Percentiles rank a stretch among this genome's conserved stretches.
phyloP scores from a whole-genome alignment of 495 filamentous ascomycete genomes.

The Bombardia bombarda region DNA sequence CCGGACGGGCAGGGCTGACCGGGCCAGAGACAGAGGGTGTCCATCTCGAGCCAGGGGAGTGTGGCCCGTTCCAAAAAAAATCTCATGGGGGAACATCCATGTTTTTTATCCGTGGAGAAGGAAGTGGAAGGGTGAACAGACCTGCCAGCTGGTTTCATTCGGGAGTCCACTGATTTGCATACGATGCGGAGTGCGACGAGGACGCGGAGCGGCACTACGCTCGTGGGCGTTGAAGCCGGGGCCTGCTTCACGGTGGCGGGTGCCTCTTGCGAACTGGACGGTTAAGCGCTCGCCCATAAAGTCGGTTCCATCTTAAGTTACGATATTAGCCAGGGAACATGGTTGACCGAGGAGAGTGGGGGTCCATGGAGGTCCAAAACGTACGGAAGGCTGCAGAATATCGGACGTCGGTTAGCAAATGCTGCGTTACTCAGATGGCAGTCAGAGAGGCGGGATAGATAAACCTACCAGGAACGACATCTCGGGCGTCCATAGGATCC shows the following conservation, averaged over 20 bases:
- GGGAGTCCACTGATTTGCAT: slow-evolving; percentile 98
- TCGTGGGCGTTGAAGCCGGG: slow-evolving; percentile 48
- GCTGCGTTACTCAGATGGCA: slow-evolving; percentile 10
- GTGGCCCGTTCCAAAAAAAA: slow-evolving; percentile 16
- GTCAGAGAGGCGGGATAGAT: too few relatives aligned
- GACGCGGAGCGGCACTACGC: slow-evolving; percentile 75
- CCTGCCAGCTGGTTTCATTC: slow-evolving; percentile 99
- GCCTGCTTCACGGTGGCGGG: slow-evolving; percentile 67
- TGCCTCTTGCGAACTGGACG: slow-evolving; percentile 94
- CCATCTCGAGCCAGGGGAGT: slow-evolving; percentile 6
- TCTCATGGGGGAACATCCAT: slow-evolving; percentile 21
- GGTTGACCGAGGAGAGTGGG: slow-evolving; percentile 15
- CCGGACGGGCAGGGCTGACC: slow-evolving; percentile 10
- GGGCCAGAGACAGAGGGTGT: slow-evolving; percentile 7
- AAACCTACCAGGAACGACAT: slow-evolving; percentile 95
- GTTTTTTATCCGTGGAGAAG: slow-evolving; percentile 36
- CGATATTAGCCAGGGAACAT: slow-evolving; percentile 32
- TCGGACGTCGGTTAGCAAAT: slow-evolving; percentile 11
- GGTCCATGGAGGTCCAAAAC: slow-evolving; percentile 30
- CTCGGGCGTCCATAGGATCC: slow-evolving; percentile 91
- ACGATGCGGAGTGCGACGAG: slow-evolving; percentile 86
- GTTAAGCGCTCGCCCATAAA: slow-evolving; percentile 96
- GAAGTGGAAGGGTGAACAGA: slow-evolving; percentile 70
- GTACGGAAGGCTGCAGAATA: slow-evolving; percentile 48
- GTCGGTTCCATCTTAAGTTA: slow-evolving; percentile 79